Conservation (phyloP, 2,329 filamentous ascomycete species). For the Tricladium varicosporioides region DNA sequence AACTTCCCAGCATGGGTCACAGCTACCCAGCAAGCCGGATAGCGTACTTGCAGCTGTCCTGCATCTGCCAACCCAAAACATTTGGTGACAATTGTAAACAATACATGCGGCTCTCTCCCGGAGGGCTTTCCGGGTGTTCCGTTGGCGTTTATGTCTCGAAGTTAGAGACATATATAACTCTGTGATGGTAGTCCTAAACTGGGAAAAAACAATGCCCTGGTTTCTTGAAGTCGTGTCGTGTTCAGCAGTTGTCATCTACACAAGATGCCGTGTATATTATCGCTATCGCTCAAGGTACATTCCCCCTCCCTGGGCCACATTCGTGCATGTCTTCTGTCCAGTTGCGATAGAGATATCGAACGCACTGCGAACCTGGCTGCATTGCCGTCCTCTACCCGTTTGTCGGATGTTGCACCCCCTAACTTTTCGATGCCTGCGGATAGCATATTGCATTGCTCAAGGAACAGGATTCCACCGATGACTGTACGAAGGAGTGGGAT, state of each 20-base stretch:
- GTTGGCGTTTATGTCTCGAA: too few species aligned
- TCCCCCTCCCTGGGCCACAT: not conserved
- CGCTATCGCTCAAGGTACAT: too few species aligned
- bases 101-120: not conserved
- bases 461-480: not conserved
- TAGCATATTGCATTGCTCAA: not conserved
- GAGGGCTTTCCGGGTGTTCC: too few species aligned
- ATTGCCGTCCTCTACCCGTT: not conserved
- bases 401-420: not conserved
- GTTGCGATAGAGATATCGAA: not conserved
- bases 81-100: not conserved
- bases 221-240: too few species aligned
- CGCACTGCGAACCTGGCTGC: not conserved
- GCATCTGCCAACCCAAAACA: not conserved
- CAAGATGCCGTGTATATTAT: too few species aligned
- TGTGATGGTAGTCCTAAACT: too few species aligned
- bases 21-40: not conserved
- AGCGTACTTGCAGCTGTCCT: not conserved
- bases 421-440: not conserved
- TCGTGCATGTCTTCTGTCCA: not conserved
- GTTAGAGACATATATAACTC: too few species aligned
- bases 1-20: not conserved
- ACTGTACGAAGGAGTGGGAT: not conserved
- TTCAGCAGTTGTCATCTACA: too few species aligned
- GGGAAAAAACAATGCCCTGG: too few species aligned